A percentile compares a stretch with the other conserved stretches of the same genome.
These are phyloP conservation scores for Maudiozyma serrabonitensis DNA, from an alignment of 805 yeast species.

Conservation along the genomic window DNA sequence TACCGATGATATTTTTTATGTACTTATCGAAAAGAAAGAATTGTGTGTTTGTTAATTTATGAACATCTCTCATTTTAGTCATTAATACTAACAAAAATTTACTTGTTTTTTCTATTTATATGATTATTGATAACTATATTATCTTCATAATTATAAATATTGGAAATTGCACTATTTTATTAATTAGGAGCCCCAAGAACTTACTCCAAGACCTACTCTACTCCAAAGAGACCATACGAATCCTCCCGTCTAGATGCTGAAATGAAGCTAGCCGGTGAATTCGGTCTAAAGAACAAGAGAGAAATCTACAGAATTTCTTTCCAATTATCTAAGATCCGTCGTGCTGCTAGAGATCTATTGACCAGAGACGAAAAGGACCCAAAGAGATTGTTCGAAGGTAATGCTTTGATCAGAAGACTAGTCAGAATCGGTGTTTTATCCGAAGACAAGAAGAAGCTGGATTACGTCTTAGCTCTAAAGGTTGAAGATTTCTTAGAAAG, in stretches of 20 bases:
- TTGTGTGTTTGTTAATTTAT: not conserved
- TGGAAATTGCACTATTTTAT: not conserved
- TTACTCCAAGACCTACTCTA: conserved; percentile 98
- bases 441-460: conserved; percentile 99
- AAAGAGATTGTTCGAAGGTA: conserved; percentile 99
- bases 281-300: conserved; percentile 99
- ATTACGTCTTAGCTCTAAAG: conserved; percentile 97
- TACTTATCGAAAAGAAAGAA: not conserved
- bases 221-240: conserved; percentile 99
- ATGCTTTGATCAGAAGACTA: conserved; percentile 98
- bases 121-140: not conserved
- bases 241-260: conserved; percentile 99
- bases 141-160: not conserved
- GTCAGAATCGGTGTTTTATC: conserved; percentile 98
- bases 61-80: not conserved
- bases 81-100: not conserved
- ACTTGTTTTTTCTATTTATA: not conserved
- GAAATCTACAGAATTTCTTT: conserved; percentile 99
- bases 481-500: conserved; percentile 99
- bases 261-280: conserved; percentile 98
- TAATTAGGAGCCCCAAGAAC: conserved; percentile 92
- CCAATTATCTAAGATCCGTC: conserved; percentile 98
- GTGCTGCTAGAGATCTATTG: conserved; percentile 99
- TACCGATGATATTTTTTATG: not conserved
- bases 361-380: conserved; percentile 99